Evolutionary conservation across 108 stramenopile species (phyloP).

Genomic region (Stephanodiscus triporus): DNA sequence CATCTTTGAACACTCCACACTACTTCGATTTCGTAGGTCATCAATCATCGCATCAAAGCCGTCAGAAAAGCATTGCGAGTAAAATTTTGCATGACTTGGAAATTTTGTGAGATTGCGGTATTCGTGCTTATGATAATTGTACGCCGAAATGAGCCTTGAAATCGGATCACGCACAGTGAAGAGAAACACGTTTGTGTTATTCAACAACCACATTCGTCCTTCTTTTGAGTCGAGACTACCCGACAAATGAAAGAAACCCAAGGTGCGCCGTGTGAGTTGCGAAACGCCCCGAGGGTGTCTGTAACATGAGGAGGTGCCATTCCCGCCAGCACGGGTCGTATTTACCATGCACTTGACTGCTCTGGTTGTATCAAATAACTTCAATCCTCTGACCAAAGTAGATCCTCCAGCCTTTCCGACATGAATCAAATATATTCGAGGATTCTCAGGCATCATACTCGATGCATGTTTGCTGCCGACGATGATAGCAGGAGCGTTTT

Average conservation of each 20-base stretch:
- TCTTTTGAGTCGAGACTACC: neutral
- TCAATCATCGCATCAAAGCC: constrained; percentile 9
- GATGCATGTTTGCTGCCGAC: too few relatives aligned
- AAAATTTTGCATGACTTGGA: neutral
- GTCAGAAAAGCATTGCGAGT: neutral
- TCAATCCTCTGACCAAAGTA: constrained; percentile 6
- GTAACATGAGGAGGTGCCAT: neutral
- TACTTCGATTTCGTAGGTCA: neutral
- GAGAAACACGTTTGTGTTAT: constrained; percentile 16
- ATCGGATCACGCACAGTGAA: constrained; percentile 12
- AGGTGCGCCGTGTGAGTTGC: neutral
- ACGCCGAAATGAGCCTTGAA: constrained; percentile 2
- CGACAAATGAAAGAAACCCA: constrained; percentile 9
- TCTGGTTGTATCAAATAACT: neutral
- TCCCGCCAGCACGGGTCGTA: neutral
- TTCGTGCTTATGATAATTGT: constrained; percentile 8
- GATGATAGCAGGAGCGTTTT: too few relatives aligned
- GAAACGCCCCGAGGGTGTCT: neutral
- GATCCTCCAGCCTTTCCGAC: too few relatives aligned
- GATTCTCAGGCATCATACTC: too few relatives aligned
- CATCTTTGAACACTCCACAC: neutral
- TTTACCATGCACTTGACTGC: constrained; percentile 7
- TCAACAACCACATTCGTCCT: neutral
- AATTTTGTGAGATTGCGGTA: neutral
- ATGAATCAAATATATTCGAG: too few relatives aligned